Base-by-base conservation (phyloP, 805 yeast genomes). In the Huiozyma sinensis region DNA sequence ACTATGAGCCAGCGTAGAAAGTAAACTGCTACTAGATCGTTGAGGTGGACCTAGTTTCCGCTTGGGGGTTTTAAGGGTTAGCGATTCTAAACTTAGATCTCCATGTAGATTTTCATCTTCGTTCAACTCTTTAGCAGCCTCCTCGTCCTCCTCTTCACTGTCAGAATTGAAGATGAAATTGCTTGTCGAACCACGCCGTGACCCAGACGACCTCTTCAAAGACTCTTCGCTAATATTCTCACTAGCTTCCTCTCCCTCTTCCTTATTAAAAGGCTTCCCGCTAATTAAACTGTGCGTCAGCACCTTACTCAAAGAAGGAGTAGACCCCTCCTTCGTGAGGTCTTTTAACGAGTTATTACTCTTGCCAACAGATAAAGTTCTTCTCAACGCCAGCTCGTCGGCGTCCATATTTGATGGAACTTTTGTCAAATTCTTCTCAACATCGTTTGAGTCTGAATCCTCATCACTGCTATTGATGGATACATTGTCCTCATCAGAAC, bases 101-200 rank as follows among this genome's bases (percentile, higher is more conserved):
- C 38, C 42, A 13, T 30, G 38, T 38, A 36, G 28, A 32, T 33
- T 34, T 24, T 41, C 44, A 6, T 46, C 35, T 7, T 30, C 12
- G 27, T 43, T 28, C 41, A 42, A 30, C 29, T 38, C 17, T 27
- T 27, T 5, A 10, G 31, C 11, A 9, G 38, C 48, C 6, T 46
- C 50, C 32, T 53, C 52, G 8, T 45, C 54, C 12, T 54, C 53
- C 17, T 52, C 58, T 9, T 54, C 64, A 35, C 63, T 57, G 32
- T 60, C 64, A 3, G 65, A 61, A 38, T 50, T 52, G 43, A 60
- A 56, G 28, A 59, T 55, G 40, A 60, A 60, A 41, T 50, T 58
- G 29, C 53, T 52, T 3, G 53, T 48, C 0, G 61, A 40, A 34
- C 47, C 50, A 13, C 58, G 48, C 32, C 36, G 35, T 7, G 27